A percentile compares a stretch with the other conserved stretches of the same genome.
These are phyloP conservation scores for Ulvella scutata DNA, from an alignment of 139 green algal genomes.

Conservation along the genomic window DNA sequence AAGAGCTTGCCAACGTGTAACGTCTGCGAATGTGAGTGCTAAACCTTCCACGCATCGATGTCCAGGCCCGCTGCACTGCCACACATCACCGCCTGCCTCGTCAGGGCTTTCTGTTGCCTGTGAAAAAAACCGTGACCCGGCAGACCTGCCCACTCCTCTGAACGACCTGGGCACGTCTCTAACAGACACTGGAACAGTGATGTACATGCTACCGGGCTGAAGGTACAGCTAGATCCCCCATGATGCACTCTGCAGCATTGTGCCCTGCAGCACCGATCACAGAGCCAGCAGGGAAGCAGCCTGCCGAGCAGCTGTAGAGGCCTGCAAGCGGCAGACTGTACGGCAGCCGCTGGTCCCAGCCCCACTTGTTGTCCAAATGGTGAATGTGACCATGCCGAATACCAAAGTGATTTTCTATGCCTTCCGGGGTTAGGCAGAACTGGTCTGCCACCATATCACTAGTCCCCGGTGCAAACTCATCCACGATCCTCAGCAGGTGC, in stretches of 20 bases:
- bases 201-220: no score
- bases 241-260: slow-evolving; percentile 26
- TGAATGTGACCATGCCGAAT: slow-evolving; percentile 42
- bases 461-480: slow-evolving; percentile 26
- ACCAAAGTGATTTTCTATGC: slow-evolving; percentile 40
- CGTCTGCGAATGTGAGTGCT: no score
- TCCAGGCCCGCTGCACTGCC: no score
- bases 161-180: no score
- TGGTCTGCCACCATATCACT: slow-evolving; percentile 30
- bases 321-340: slow-evolving; percentile 19
- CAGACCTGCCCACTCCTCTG: no score
- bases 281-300: slow-evolving; percentile 27
- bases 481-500: slow-evolving; percentile 19
- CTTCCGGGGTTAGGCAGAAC: slow-evolving; percentile 29
- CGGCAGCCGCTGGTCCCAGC: slow-evolving; percentile 31
- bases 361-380: slow-evolving; percentile 39
- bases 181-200: no score
- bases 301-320: slow-evolving; percentile 30
- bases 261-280: slow-evolving; percentile 34
- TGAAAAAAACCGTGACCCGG: no score
- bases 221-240: slow-evolving; percentile 26
- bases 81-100: no score
- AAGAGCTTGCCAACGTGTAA: no score
- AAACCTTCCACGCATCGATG: no score
- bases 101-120: no score